Percentiles rank a stretch among this genome's conserved stretches.
Evolutionary conservation across 208 protist species (phyloP).

Genomic region (Zelonia costaricensis): DNA sequence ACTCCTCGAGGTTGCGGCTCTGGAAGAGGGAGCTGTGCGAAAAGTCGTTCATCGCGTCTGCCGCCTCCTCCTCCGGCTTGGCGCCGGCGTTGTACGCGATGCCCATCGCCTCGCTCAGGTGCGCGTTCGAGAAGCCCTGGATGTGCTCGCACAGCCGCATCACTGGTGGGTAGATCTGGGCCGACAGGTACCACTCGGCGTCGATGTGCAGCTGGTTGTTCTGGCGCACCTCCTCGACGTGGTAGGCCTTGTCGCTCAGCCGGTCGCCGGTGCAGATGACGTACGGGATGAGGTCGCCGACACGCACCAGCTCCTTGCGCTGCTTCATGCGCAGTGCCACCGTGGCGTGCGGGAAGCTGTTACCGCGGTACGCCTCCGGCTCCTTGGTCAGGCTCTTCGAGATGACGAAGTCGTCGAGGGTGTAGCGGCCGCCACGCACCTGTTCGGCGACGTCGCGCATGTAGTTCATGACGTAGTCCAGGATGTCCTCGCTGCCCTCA

Average conservation of each 20-base stretch:
- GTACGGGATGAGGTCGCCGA: constrained; percentile 97
- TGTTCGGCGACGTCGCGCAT: constrained; percentile 81
- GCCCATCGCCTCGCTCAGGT: constrained; percentile 89
- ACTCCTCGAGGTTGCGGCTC: constrained; percentile 59
- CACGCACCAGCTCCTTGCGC: constrained; percentile 89
- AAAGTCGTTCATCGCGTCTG: constrained; percentile 57
- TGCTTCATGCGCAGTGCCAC: constrained; percentile 94
- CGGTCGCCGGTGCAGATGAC: constrained; percentile 93
- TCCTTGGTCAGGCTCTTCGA: constrained; percentile 97
- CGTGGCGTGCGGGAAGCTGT: constrained; percentile 93
- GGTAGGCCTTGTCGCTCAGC: constrained; percentile 74
- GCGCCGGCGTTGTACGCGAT: constrained; percentile 46
- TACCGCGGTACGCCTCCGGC: constrained; percentile 95
- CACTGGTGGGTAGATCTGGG: constrained; percentile 95
- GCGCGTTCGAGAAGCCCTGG: constrained; percentile 78
- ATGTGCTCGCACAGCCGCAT: constrained; percentile 95
- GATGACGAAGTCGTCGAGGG: constrained; percentile 96
- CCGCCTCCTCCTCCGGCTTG: constrained; percentile 27
- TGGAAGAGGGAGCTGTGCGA: constrained; percentile 79
- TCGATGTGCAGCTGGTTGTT: constrained; percentile 75
- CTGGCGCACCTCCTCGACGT: constrained; percentile 86
- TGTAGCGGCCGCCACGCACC: constrained; percentile 70
- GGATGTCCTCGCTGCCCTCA: constrained; percentile 79
- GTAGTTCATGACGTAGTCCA: constrained; percentile 94
- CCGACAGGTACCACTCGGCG: constrained; percentile 93